Evolutionary conservation across 306 rosid genomes (phyloP), one percentile per base, ranked within the genome.

Genomic region (Malus sieversii): DNA sequence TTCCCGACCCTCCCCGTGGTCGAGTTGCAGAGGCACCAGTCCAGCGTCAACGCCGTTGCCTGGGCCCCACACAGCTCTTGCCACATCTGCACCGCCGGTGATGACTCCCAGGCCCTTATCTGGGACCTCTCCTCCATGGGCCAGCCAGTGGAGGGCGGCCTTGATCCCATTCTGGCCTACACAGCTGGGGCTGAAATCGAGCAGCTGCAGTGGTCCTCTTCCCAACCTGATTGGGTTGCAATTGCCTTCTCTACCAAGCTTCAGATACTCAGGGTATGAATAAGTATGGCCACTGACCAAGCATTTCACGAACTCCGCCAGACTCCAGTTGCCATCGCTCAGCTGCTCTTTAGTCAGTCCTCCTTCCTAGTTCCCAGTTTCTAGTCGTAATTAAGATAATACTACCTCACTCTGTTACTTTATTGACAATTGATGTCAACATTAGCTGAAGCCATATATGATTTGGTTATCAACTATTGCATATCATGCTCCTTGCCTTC

Each of bases 191-290:
- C 99, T 0, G 99, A 95, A 88, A 95, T 95, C 58, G 99, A 95
- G 85, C 99, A 92, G 92, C 96, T 95, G 68, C 99, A 95, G 60
- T 95, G 99, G 99, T 92, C 97, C 4, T 90, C 97, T 32, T 95
- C 99, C 10, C 99, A 95, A 87, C 97, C 99, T 2, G 97, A 95
- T 74, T 95, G 99, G 99, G 99, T 95, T 25, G 99, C 99, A 38
- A 89, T 95, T 82, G 97, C 97, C 63, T 95, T 95, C 85, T 86
- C 99, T 42, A 73, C 87, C 63, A 95, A 92, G 90, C 99, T 95
- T 81, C 99, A 95, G 96, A 95, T 95, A 80, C 87, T 95, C 48
- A 90, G 99, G 88, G 99, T 95, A 18, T 95, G 90, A 61, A 61
- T 61, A 61, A 14, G 66, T 5, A 61, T 13, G 66, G 90, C n/a